Base-by-base conservation (phyloP, 1,284 basidiomycete species). In the Tilletia walkeri region DNA sequence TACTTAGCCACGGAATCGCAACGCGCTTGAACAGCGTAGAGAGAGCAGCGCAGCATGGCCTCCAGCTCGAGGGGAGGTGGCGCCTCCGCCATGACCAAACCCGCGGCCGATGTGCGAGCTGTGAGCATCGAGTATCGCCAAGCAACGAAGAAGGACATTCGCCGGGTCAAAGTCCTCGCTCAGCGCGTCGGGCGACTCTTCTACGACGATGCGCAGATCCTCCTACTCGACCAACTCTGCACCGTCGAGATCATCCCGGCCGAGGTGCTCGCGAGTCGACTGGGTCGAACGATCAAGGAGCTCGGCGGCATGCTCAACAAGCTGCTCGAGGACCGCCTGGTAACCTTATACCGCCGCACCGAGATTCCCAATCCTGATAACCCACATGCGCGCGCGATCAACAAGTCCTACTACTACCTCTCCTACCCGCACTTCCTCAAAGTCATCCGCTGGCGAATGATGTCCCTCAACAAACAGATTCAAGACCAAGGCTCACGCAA, bases 391-490 rank as follows among this genome's bases (percentile, higher is more conserved):
- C 18, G 56, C 14, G 24, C 59, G 7, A 45, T 39, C 49, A 36
- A 30, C n/a, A 48, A 54, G 53, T 54, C 50, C 20, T 99, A 98
- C 86, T 99, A 94, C 86, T 98, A 93, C 85, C 91, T 99, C 82
- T 92, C 99, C 86, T 95, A 94, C 84, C 90, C 93, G 78, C 89
- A 91, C 80, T 95, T 97, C 81, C 93, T 93, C 85, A 94, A 99
- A 83, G 94, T 98, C 65, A 92, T 95, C 82, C 97, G 98, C 85
- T 99, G 95, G 92, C 88, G 94, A 48, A 90, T 99, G 72, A 92
- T 93, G n/a, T 91, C 92, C 82, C 96, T 99, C 90, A 89, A 91
- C 74, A 88, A 90, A 72, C 89, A 89, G 70, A 94, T 99, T 75
- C 95, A 99, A 72, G 89, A 91, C 54, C 90, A 71, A 65, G 65